Evolutionary conservation across 2,329 filamentous ascomycete genomes (phyloP), one percentile per base, ranked within the genome.

Genomic region (Tetracladium maxilliforme): DNA sequence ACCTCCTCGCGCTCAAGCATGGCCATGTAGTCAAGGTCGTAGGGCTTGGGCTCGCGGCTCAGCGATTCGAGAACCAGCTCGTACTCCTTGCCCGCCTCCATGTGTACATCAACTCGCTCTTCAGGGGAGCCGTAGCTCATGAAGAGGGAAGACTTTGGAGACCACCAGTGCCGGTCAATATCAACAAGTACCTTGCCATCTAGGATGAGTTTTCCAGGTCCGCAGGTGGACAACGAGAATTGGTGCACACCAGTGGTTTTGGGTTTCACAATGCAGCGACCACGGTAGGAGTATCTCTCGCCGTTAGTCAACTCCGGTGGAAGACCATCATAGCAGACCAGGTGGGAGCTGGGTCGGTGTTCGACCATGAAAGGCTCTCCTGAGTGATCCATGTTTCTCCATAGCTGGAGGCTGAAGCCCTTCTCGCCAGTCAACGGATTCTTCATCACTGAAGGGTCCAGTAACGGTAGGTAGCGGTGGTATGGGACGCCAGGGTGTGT

Each of bases 1-100:
- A 42, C 33, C 26, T 44, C 41, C 14, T 40, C 33, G 20, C 41
- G 36, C 26, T 43, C 39, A 34, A 41, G 38, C 30, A 43, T 42
- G n/a, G 39, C 41, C 26, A 39, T 36, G 19, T 40, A 31, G 14
- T 37, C 36, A 12, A 39, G 37, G 19, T 43, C 39, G 33, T 42
- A 42, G 11, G 41, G 32, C 26, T 44, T 40, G 15, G 42, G 35
- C 21, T 43, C 41, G 16, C 37, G 33, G n/a, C 38, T 41, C 13
- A 41, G 33, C 13, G 38, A 42, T 26, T 44, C 41, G 9, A 43
- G 30, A 6, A 29, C 29, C 14, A 44, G 26, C 15, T 35, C 39
- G 22, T 44, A 44, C 7, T 33, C 33, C 24, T 26, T 33, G 6
- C 36, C 41, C 11, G 28, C 40, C 11, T 38, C 29, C 40, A 44